Conservation (phyloP, 2,329 filamentous ascomycete genomes). For the Sporothrix mexicana region DNA sequence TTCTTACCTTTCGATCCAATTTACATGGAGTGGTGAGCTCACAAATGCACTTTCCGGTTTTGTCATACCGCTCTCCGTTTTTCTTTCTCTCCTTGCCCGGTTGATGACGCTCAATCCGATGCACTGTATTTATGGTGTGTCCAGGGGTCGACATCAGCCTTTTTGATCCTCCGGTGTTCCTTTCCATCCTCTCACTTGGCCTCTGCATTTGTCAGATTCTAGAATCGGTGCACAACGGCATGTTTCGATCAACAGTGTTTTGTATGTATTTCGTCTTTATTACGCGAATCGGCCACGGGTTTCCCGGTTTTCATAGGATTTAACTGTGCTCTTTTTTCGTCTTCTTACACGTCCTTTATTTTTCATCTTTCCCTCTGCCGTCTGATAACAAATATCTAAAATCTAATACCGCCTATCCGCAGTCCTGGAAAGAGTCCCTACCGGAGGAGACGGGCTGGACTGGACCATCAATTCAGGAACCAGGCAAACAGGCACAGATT, state of each 20-base stretch:
- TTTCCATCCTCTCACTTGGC: not conserved
- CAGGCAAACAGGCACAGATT: not conserved
- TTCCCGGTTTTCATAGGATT: not conserved
- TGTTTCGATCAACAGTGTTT: not conserved
- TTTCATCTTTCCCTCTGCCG: not conserved
- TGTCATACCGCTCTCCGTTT: not conserved
- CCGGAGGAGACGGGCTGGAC: too few species aligned
- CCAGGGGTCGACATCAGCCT: too few species aligned
- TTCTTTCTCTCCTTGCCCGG: not conserved
- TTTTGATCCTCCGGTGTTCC: not conserved
- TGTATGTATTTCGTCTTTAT: not conserved
- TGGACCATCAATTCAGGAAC: slow-evolving; percentile 2
- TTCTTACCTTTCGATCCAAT: not conserved
- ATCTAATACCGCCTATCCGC: too few species aligned
- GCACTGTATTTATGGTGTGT: too few species aligned
- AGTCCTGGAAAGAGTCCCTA: slow-evolving; percentile 2
- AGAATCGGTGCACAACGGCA: not conserved
- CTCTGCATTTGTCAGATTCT: not conserved
- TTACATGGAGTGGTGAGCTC: not conserved
- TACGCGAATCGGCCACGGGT: not conserved
- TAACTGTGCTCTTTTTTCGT: too few species aligned
- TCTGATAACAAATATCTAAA: too few species aligned
- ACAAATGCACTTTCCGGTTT: too few species aligned
- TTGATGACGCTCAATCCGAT: too few species aligned
- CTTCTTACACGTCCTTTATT: not conserved